These are phyloP conservation scores for Ormosia semicastrata DNA, from an alignment of 306 rosid species.

Conservation along the genomic window DNA sequence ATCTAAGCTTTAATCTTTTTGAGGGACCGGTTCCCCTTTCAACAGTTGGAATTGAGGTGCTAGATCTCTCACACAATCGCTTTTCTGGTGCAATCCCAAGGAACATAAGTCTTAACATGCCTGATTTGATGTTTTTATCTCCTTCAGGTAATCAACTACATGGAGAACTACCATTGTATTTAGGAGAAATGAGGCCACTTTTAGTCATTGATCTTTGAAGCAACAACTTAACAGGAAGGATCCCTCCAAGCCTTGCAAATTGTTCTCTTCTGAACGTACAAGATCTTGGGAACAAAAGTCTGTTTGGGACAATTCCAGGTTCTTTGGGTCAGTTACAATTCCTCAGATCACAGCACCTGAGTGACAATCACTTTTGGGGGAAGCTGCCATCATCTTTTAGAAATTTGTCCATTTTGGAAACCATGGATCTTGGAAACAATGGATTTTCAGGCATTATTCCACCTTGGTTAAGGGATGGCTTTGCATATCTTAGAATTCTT, in stretches of 20 bases:
- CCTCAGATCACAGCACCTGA: too few relatives aligned
- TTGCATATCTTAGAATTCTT: conserved; percentile 27
- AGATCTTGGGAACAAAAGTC: conserved; percentile 37
- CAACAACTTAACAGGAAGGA: conserved; percentile 39
- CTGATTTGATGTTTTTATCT: conserved; percentile 21
- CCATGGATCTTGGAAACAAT: conserved; percentile 45
- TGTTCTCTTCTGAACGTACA: conserved; percentile 25
- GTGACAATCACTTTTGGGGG: conserved; percentile 33
- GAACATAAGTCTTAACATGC: conserved; percentile 11
- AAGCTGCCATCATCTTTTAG: conserved; percentile 37
- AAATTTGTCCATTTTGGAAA: conserved; percentile 39
- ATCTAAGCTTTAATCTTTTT: conserved; percentile 40
- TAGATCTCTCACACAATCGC: conserved; percentile 48
- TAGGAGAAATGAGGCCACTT: conserved; percentile 2
- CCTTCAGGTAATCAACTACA: conserved; percentile 37
- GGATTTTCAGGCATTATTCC: conserved; percentile 32
- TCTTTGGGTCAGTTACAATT: conserved; percentile 29
- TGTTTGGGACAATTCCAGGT: conserved; percentile 36
- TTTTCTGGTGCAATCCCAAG: conserved; percentile 39
- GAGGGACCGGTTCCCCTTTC: conserved; percentile 38
- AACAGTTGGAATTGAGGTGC: neutral
- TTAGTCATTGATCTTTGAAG: conserved; percentile 38
- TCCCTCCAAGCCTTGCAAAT: conserved; percentile 39
- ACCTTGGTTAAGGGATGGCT: conserved; percentile 36
- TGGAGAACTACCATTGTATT: conserved; percentile 41